These are phyloP conservation scores for Vigna reflexopilosa DNA, from an alignment of 306 rosid species.

Conservation along the genomic window DNA sequence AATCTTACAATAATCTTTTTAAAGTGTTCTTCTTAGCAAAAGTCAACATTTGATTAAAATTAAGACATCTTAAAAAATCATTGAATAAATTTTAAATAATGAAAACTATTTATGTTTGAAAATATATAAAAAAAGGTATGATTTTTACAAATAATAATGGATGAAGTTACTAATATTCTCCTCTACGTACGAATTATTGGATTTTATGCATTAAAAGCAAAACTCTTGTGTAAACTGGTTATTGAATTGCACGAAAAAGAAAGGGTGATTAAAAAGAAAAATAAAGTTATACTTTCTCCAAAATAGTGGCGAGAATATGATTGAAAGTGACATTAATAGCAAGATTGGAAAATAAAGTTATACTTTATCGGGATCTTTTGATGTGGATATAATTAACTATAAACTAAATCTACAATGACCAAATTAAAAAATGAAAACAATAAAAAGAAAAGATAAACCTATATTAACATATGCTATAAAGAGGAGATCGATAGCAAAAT, in stretches of 20 bases:
- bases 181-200: not conserved
- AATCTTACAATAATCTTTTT: too few relatives aligned
- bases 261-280: not conserved
- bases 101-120: too few relatives aligned
- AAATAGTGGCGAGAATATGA: conserved; percentile 9
- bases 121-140: too few relatives aligned
- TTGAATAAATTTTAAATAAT: too few relatives aligned
- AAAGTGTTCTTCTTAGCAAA: too few relatives aligned
- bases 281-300: conserved; percentile 13
- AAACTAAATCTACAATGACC: not conserved
- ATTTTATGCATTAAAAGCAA: not conserved
- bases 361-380: not conserved
- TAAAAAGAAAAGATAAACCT: not conserved
- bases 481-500: not conserved
- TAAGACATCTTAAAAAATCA: too few relatives aligned
- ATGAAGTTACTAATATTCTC: too few relatives aligned
- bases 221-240: not conserved
- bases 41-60: too few relatives aligned
- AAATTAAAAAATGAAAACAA: not conserved
- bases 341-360: not conserved
- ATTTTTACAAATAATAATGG: too few relatives aligned
- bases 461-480: not conserved
- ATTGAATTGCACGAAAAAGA: not conserved
- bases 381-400: not conserved
- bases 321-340: conserved; percentile 7